Evolutionary conservation across 139 green algal species (phyloP).

Genomic region (Deuterostichococcus epilithicus): DNA sequence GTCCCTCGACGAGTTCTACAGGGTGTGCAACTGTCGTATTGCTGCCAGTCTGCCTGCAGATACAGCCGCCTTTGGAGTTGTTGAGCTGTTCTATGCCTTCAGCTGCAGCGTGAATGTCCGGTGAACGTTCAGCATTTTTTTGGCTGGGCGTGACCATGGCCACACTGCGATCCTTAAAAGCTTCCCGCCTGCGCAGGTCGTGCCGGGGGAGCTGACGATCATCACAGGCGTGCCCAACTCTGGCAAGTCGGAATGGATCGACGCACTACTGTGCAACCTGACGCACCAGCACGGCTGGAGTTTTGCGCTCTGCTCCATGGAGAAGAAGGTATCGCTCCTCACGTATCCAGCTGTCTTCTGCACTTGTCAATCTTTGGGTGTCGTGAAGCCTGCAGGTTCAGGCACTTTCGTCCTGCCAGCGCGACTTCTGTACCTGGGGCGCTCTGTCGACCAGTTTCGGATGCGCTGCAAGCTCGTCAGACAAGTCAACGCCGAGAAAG

Average conservation of each 20-base stretch:
- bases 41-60: background rate
- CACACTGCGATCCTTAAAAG: no score
- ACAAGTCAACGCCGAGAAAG: no score
- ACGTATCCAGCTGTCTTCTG: no score
- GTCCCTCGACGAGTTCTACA: constrained; percentile 77
- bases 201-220: constrained; percentile 91
- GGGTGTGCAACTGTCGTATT: constrained; percentile 33
- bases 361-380: no score
- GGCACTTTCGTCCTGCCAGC: no score
- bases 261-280: constrained; percentile 89
- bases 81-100: no score
- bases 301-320: constrained; percentile 86
- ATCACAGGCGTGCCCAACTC: constrained; percentile 94
- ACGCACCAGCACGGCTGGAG: constrained; percentile 72
- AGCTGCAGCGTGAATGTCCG: background rate
- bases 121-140: background rate
- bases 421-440: no score
- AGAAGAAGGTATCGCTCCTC: constrained; percentile 62
- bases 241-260: constrained; percentile 97
- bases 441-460: background rate
- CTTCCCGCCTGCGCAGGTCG: constrained; percentile 56
- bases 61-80: background rate
- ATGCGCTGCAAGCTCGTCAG: background rate
- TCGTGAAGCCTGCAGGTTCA: no score
- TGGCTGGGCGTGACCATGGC: no score